Conservation (phyloP, 345 rosid genomes). For the Lumnitzera racemosa region DNA sequence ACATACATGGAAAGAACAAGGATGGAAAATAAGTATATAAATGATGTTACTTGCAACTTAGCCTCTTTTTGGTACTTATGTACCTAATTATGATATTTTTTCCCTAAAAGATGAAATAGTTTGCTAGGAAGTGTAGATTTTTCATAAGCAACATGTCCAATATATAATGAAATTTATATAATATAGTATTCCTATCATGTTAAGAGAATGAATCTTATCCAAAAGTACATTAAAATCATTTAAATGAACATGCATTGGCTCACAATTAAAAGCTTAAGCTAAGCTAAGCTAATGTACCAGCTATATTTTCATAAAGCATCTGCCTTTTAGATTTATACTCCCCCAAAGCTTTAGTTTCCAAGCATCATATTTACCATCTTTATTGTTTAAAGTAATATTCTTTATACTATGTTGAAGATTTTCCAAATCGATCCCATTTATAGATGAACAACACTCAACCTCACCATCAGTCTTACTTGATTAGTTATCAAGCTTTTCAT, state of each 20-base stretch:
- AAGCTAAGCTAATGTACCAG: constrained; percentile 50
- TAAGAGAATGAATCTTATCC: constrained; percentile 1
- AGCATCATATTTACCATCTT: constrained; percentile 18
- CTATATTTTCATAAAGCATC: constrained; percentile 71
- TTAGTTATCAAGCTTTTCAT: constrained; percentile 4
- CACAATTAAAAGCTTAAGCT: constrained; percentile 89
- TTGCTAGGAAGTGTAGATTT: constrained; percentile 98
- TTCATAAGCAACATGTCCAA: constrained; percentile 99
- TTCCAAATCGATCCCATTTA: constrained; percentile 16
- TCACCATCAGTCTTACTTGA: constrained; percentile 20
- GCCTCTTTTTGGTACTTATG: constrained; percentile 93
- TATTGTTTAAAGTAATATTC: constrained; percentile 21
- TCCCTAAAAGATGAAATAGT: constrained; percentile 77
- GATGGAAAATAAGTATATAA: constrained; percentile 3
- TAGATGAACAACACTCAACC: constrained; percentile 28
- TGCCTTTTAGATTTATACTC: constrained; percentile 70
- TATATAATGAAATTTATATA: constrained; percentile 33
- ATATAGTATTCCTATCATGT: constrained; percentile 8
- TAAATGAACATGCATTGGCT: constrained; percentile 25
- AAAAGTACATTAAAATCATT: not conserved
- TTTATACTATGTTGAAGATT: constrained; percentile 28
- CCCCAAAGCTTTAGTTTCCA: constrained; percentile 28
- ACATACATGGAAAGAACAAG: constrained; percentile 15
- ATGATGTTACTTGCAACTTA: constrained; percentile 54
- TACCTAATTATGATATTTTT: constrained; percentile 84